A percentile compares a stretch with the other conserved stretches of the same genome.
These are phyloP conservation scores for Phytophthora citricola DNA, from an alignment of 352 stramenopile species.

Conservation along the genomic window DNA sequence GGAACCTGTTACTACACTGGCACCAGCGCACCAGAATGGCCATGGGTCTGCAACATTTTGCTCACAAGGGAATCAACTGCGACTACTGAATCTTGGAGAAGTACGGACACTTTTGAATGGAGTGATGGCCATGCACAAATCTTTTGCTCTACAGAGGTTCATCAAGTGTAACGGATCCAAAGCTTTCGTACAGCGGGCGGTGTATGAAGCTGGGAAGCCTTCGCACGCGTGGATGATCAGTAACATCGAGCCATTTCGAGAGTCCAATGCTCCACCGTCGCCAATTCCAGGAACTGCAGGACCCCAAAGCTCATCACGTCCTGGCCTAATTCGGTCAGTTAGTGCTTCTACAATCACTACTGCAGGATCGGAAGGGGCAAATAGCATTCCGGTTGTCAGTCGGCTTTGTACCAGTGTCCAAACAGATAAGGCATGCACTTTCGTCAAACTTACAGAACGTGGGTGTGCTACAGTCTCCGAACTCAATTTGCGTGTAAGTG, in stretches of 20 bases:
- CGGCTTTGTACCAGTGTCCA: slow-evolving; percentile 72
- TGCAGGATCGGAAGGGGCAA: slow-evolving; percentile 11
- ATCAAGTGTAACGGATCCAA: slow-evolving; percentile 77
- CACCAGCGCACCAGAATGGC: slow-evolving; percentile 13
- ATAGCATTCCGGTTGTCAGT: slow-evolving; percentile 43
- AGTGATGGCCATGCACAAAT: slow-evolving; percentile 62
- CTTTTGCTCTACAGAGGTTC: slow-evolving; percentile 79
- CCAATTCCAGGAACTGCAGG: slow-evolving; percentile 11
- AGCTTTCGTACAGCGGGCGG: slow-evolving; percentile 70
- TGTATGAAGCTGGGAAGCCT: slow-evolving; percentile 71
- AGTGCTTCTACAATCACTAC: slow-evolving; percentile 22
- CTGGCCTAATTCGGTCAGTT: slow-evolving; percentile 14
- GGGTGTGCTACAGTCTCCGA: slow-evolving; percentile 70
- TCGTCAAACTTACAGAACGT: slow-evolving; percentile 83
- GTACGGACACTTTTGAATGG: slow-evolving; percentile 77
- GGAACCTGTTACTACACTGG: slow-evolving; percentile 50
- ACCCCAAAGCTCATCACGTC: slow-evolving; percentile 18
- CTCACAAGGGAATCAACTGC: slow-evolving; percentile 69
- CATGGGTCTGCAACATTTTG: slow-evolving; percentile 28
- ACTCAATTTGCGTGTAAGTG: slow-evolving; percentile 69
- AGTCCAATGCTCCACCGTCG: slow-evolving; percentile 21
- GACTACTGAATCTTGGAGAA: slow-evolving; percentile 66
- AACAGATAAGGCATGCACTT: slow-evolving; percentile 71
- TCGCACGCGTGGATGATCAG: slow-evolving; percentile 83
- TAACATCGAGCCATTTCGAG: slow-evolving; percentile 63